Base-by-base conservation (phyloP, 768 basidiomycete genomes). In the Termitomyces bulborhizus region DNA sequence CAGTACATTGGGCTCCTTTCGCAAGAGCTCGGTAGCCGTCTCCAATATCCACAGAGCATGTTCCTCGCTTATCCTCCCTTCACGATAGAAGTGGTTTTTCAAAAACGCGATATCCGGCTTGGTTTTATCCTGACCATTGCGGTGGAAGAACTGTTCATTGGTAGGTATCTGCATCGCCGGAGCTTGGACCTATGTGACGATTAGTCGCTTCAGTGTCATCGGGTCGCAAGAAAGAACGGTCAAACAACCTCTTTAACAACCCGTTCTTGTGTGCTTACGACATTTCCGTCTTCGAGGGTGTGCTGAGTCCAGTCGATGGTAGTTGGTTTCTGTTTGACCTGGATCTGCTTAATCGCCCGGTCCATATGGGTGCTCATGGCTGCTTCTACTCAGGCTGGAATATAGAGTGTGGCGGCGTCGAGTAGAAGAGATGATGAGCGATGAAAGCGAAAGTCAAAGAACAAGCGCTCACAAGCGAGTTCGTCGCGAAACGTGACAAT, bases 81-180 rank as follows among this genome's bases (percentile, higher is more conserved):
- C 96, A 36, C 97, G 83, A 71, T 98, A 98, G 68, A 99, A 98
- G 73, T 99, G 97, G 65, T 98, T 98, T 77, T 98, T 99, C 59
- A 99, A 80, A 71, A 93, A 98, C 29, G 91, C 94, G 62, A 98
- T 78, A 70, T 98, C 92, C 9, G 96, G 96, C 70, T 96, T 98
- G 29, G 85, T 80, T 43, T 82, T 85, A 75, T 98, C 96, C 63
- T 84, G 80, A 29, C 75, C 73, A 51, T 73, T 72, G 51, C 71
- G 72, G 55, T 89, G 86, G 74, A 87, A 98, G 81, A 98, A 99
- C 69, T 98, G 93, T 62, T 90, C 90, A 62, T 90, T 84, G 1
- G 95, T 94, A 1, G 97, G 97, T 56, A 87, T 82, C 62, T 75
- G 77, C 86, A 96, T 95, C 47, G 97, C 95, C 26, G 97, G 96